These are phyloP conservation scores for Cardamine resedifolia DNA, from an alignment of 345 rosid species.

Conservation along the genomic window DNA sequence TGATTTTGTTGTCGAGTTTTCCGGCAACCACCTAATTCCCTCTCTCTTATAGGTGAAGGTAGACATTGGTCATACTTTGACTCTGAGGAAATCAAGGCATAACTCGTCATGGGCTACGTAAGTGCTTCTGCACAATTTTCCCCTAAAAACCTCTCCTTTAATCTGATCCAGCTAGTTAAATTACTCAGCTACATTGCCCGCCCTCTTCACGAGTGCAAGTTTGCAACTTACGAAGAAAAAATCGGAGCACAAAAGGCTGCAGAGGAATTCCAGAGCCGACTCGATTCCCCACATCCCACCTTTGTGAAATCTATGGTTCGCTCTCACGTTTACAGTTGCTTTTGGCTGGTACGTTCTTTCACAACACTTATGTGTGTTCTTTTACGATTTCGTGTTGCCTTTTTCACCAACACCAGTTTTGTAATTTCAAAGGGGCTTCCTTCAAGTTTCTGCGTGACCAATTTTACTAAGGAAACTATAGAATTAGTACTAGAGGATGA, in stretches of 20 bases:
- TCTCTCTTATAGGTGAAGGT: conserved; percentile 30
- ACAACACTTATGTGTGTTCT: neutral
- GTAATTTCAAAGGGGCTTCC: conserved; percentile 51
- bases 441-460: conserved; percentile 45
- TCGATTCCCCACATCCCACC: conserved; percentile 47
- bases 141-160: neutral
- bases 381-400: neutral
- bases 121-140: neutral
- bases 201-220: conserved; percentile 49
- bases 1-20: neutral
- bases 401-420: neutral
- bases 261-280: conserved; percentile 42
- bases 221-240: conserved; percentile 51
- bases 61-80: neutral
- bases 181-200: conserved; percentile 48
- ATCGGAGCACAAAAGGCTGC: conserved; percentile 42
- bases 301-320: conserved; percentile 69
- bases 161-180: neutral
- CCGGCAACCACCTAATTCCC: neutral
- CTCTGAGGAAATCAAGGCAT: conserved; percentile 10
- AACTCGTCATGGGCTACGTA: conserved; percentile 46
- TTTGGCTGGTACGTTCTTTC: conserved; percentile 60
- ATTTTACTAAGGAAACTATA: conserved; percentile 49
- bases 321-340: conserved; percentile 74
- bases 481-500: conserved; percentile 50